Percentiles rank a stretch among this genome's conserved stretches.
Conservation (phyloP, 768 basidiomycete genomes). For the Rhodotorula diobovata region DNA sequence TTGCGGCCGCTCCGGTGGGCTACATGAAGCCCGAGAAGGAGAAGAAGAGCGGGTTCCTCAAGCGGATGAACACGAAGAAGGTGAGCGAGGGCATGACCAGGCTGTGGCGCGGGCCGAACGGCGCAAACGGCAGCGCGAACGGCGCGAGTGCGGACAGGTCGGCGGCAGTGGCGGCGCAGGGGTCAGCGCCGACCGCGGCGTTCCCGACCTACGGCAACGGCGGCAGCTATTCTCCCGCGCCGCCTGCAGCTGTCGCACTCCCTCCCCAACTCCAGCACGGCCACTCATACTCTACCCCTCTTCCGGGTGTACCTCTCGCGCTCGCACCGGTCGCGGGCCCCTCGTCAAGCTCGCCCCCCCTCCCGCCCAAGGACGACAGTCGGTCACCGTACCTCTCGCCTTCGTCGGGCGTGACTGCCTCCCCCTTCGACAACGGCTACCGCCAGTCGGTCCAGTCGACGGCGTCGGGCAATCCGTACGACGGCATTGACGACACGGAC, state of each 20-base stretch:
- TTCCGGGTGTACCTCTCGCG: constrained; percentile 10
- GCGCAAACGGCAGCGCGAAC: not conserved
- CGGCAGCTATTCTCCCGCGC: no score
- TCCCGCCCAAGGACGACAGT: constrained; percentile 20
- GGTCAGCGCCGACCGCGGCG: no score
- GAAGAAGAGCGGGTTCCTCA: constrained; percentile 20
- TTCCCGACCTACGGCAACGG: not conserved
- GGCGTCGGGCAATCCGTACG: constrained; percentile 23
- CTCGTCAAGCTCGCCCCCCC: not conserved
- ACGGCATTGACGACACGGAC: constrained; percentile 21
- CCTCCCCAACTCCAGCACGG: not conserved
- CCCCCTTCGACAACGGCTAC: not conserved
- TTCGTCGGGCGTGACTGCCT: not conserved
- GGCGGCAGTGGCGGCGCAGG: not conserved
- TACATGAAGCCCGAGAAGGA: constrained; percentile 1
- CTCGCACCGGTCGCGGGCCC: constrained; percentile 4
- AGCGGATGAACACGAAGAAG: constrained; percentile 9
- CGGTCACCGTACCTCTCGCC: not conserved
- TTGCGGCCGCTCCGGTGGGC: not conserved
- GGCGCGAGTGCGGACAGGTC: no score
- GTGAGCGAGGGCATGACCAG: not conserved
- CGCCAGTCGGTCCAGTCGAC: not conserved
- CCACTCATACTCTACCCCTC: not conserved
- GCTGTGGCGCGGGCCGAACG: not conserved
- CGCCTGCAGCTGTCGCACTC: no score